Conservation (phyloP, 331 rosid species). For the Erythrophleum ivorense region DNA sequence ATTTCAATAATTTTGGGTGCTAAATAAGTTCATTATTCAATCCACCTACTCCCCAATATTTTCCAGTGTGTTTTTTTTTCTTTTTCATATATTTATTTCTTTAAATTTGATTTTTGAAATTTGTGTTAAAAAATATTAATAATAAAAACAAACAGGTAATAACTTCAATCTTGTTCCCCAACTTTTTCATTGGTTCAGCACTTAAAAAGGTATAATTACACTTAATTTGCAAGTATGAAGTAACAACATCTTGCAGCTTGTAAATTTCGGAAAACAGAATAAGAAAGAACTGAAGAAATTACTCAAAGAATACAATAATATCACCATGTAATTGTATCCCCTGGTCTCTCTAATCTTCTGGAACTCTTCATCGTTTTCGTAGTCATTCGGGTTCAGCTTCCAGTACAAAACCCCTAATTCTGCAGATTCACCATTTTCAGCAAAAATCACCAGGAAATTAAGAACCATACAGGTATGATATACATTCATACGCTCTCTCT, state of each 20-base stretch:
- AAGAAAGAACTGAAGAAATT: not conserved
- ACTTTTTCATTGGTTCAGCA: not conserved
- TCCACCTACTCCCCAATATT: not conserved
- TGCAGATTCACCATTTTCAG: conserved; percentile 37
- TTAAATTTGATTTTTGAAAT: not conserved
- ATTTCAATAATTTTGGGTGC: too few relatives aligned
- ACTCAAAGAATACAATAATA: not conserved
- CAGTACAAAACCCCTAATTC: conserved; percentile 81
- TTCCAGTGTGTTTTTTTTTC: not conserved
- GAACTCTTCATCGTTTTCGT: conserved; percentile 69
- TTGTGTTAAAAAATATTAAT: not conserved
- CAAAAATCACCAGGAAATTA: too few relatives aligned
- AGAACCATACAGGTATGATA: not conserved
- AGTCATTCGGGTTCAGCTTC: conserved; percentile 70
- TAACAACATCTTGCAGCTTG: not conserved
- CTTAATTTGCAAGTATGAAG: not conserved
- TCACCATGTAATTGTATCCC: conserved; percentile 85
- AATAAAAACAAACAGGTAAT: not conserved
- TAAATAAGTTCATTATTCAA: not conserved
- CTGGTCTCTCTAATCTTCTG: conserved; percentile 70
- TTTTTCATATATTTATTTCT: not conserved
- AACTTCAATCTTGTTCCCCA: not conserved
- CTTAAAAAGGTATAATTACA: not conserved
- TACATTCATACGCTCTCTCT: not conserved
- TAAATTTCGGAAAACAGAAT: not conserved